These are phyloP conservation scores for Seiridium cupressi DNA, from an alignment of 2,329 filamentous ascomycete species.

Conservation along the genomic window DNA sequence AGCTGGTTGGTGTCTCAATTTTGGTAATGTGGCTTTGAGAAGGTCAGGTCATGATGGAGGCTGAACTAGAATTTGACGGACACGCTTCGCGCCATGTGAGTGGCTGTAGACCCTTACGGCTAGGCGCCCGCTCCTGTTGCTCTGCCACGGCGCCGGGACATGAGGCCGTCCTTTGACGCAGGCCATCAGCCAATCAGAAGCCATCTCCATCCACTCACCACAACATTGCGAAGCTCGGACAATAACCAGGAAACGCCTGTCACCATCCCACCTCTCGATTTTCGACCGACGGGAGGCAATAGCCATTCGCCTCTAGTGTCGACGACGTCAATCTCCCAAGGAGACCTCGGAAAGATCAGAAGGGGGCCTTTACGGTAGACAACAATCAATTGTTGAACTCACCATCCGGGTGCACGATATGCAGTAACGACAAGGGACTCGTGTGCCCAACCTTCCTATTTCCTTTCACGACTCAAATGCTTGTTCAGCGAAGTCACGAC, in stretches of 20 bases:
- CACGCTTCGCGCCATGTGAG: neutral
- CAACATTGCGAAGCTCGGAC: constrained; percentile 35
- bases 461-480: constrained; percentile 2
- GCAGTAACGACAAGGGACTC: neutral
- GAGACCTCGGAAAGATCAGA: neutral
- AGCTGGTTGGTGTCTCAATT: neutral
- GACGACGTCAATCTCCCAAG: neutral
- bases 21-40: too few relatives aligned
- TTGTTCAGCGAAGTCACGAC: constrained; percentile 1
- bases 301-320: neutral
- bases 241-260: constrained; percentile 14
- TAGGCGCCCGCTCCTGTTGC: constrained; percentile 30
- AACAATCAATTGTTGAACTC: neutral
- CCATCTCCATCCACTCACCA: constrained; percentile 31
- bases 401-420: neutral
- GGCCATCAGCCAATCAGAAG: constrained; percentile 33
- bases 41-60: neutral
- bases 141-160: constrained; percentile 26
- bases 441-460: constrained; percentile 3
- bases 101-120: constrained; percentile 3
- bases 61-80: neutral
- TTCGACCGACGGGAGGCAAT: neutral
- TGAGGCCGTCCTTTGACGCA: constrained; percentile 11
- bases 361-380: neutral
- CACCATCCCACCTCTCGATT: constrained; percentile 9